Base-by-base conservation (phyloP, 148 eudicot genomes). In the Pouteria glomerata region DNA sequence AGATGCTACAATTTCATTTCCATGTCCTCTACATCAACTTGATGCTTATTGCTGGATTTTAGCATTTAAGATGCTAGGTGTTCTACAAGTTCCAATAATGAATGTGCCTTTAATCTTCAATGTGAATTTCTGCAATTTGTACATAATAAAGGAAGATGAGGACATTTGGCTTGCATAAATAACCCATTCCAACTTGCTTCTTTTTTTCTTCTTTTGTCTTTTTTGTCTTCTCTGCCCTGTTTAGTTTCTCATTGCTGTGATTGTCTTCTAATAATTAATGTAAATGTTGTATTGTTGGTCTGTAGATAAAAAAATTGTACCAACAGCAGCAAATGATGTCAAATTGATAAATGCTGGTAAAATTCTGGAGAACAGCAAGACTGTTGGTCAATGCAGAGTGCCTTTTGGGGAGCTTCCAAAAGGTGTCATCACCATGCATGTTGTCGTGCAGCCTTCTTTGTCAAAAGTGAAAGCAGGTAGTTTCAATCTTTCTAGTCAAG, bases 311-410 rank as follows among this genome's bases (percentile, higher is more conserved):
- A 86, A 84, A 81, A 73, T 81, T 68, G 82, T 67, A 13, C 98
- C 96, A 30, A 93, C 82, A 80, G 79, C 78, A 18, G 93, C 83
- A 18, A 92, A 76, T 74, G 98, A 92, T 75, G 73, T 92, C 34
- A 92, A 92, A 66, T 76, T 93, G 64, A 88, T 93, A 74, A 86
- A 82, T 78, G 88, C 81, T 73, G 98, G 98, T 15, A 90, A 88
- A 75, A 85, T 93, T 70, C 77, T 93, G 85, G 98, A 93, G 78
- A 93, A 93, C 81, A 85, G 65, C 86, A 90, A 78, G 84, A 88
- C 88, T 71, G 87, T 90, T 71, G 87, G 86, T n/a, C 96, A 90
- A 70, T 93, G 98, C 84, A 84, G 78, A 76, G 77, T 76, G 57
- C 87, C 93, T 65, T 85, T 88, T 77, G 88, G 83, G 19, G 98